Evolutionary conservation across 345 rosid species (phyloP), one percentile per base, ranked within the genome.

Genomic region (Erysimum cheiranthoides): DNA sequence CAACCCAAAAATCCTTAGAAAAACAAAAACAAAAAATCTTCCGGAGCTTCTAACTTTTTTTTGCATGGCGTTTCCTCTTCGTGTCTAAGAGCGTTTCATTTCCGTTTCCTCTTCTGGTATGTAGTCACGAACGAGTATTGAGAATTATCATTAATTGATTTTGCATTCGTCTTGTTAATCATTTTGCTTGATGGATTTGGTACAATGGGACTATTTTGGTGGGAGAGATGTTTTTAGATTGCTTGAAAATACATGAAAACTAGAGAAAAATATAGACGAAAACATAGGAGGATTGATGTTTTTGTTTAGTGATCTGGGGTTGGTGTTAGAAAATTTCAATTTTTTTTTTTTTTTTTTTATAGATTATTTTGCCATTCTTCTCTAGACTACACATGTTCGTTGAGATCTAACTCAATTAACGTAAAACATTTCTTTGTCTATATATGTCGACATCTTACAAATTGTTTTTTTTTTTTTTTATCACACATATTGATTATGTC

Each of bases 41-140:
- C 52, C 31, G 60, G 52, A 39, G 73, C 73, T 65, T 36, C 69
- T 46, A n/a, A 45, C 45, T 47, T 67, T 25, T 21, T 16, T 66
- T 68, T 61, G n/a, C 35, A 72, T 75, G 82, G 80, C 72, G 65
- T 73, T 76, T 63, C 76, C 65, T 73, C 80, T 68, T 28, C 66
- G 70, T 38, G 49, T 71, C 79, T 84, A 71, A 77, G 31, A 52
- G 71, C 52, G 59, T 49, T 77, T 66, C 74, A 39, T 43, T 52
- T 64, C 47, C 27, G 35, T 47, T 35, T 65, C 67, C 63, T 61
- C 71, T 78, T 43, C 70, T 50, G 61, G 82, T 73, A 73, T 28
- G 74, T 18, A 30, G 11, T 52, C 45, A 56, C 6, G 2, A 46
- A 63, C 3, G 18, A 6, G n/a, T 30, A 28, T 30, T 8, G 2